A percentile compares a stretch with the other conserved stretches of the same genome.
Conservation (phyloP, 495 filamentous ascomycete genomes). For the Xylaria intraflava region DNA sequence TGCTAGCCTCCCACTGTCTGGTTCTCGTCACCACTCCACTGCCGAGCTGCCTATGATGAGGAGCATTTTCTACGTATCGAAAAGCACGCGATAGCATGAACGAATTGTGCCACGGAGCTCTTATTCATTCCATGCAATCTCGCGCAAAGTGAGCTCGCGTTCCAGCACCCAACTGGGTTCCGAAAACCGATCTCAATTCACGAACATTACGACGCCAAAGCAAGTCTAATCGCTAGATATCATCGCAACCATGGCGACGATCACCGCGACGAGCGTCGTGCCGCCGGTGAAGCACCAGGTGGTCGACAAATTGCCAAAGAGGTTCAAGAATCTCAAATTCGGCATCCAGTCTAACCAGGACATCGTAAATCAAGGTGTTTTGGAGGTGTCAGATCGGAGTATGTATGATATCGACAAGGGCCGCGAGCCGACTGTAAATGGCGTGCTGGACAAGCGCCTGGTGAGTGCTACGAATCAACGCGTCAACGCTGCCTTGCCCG, state of each 20-base stretch:
- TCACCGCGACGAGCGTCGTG: constrained; percentile 10
- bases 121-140: not conserved
- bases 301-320: constrained; percentile 76
- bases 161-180: not conserved
- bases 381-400: constrained; percentile 84
- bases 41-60: not conserved
- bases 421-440: constrained; percentile 64
- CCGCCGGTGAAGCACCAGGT: constrained; percentile 74
- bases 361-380: constrained; percentile 85
- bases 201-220: not conserved
- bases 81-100: constrained; percentile 9
- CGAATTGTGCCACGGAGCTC: not conserved
- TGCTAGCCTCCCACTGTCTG: not conserved
- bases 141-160: not conserved
- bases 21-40: not conserved
- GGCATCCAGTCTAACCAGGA: constrained; percentile 90
- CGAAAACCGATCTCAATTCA: not conserved
- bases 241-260: constrained; percentile 16
- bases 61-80: not conserved
- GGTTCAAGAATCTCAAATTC: constrained; percentile 89
- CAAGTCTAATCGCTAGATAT: not conserved
- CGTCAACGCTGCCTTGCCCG: not conserved
- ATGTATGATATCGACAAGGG: constrained; percentile 79
- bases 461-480: constrained; percentile 26
- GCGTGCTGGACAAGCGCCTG: constrained; percentile 78